Conservation (phyloP, 2,329 filamentous ascomycete genomes). For the Aphanoascus verrucosus region DNA sequence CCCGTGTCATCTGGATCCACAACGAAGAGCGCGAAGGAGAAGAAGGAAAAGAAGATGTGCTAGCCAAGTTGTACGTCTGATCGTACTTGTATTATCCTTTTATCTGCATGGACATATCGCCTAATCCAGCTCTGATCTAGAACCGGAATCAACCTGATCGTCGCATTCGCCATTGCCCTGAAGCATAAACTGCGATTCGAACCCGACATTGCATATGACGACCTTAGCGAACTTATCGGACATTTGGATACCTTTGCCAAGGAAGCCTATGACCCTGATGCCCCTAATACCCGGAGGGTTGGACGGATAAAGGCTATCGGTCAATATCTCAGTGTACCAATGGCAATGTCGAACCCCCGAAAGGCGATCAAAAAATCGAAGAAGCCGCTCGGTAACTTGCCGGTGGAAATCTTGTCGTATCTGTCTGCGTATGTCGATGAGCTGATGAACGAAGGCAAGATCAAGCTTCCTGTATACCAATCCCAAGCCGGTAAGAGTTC, state of each 20-base stretch:
- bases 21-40: conserved; percentile 49
- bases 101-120: not conserved
- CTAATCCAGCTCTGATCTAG: conserved; percentile 20
- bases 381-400: conserved; percentile 69
- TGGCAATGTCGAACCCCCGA: conserved; percentile 66
- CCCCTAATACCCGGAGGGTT: conserved; percentile 32
- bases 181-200: conserved; percentile 80
- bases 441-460: conserved; percentile 38
- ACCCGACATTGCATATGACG: conserved; percentile 65
- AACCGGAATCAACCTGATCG: conserved; percentile 63
- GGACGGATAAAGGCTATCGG: conserved; percentile 54
- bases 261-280: conserved; percentile 40
- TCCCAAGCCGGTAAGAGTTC: conserved; percentile 20
- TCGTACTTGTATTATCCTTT: not conserved
- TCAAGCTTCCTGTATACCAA: conserved; percentile 16
- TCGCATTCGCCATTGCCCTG: conserved; percentile 64
- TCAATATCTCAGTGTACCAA: conserved; percentile 64
- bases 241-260: conserved; percentile 68
- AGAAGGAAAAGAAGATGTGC: conserved; percentile 52
- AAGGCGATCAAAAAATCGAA: conserved; percentile 64
- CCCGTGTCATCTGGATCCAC: conserved; percentile 75
- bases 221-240: conserved; percentile 57
- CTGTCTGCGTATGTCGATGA: conserved; percentile 56
- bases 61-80: conserved; percentile 50
- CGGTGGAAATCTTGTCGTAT: conserved; percentile 68